phyloP scores from a whole-genome alignment of 2,329 filamentous ascomycete species.

The Sclerotinia subarctica region DNA sequence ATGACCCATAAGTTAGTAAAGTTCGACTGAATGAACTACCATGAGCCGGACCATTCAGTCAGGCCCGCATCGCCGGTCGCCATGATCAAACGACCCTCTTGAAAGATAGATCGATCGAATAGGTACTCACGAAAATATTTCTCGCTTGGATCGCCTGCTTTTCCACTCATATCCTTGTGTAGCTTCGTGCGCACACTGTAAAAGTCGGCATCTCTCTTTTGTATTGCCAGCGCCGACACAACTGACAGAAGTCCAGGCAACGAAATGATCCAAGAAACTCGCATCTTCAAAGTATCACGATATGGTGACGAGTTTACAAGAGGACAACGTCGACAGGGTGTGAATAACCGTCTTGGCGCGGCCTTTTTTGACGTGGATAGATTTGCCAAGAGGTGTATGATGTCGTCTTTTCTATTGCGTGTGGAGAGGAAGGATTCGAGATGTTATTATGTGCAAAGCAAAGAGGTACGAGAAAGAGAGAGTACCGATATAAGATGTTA shows the following conservation, averaged over 20 bases:
- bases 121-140: constrained; percentile 42
- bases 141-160: constrained; percentile 30
- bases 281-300: constrained; percentile 29
- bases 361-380: neutral
- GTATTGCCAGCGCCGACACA: constrained; percentile 32
- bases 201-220: constrained; percentile 38
- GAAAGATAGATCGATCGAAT: neutral
- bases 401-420: neutral
- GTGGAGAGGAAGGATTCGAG: neutral
- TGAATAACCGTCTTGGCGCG: constrained; percentile 19
- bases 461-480: neutral
- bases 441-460: constrained; percentile 1
- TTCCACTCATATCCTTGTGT: constrained; percentile 38
- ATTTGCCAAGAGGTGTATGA: constrained; percentile 9
- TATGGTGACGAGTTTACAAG: constrained; percentile 4
- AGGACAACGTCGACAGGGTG: constrained; percentile 12
- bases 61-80: neutral
- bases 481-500: neutral
- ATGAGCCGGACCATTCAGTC: neutral
- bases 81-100: neutral
- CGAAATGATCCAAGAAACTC: constrained; percentile 31
- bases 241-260: constrained; percentile 30
- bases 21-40: neutral
- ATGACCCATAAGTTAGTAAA: neutral
- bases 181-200: constrained; percentile 34